A percentile compares a stretch with the other conserved stretches of the same genome.
These are phyloP conservation scores for Acorus gramineus DNA, from an alignment of 106 monocot genomes.

Conservation along the genomic window DNA sequence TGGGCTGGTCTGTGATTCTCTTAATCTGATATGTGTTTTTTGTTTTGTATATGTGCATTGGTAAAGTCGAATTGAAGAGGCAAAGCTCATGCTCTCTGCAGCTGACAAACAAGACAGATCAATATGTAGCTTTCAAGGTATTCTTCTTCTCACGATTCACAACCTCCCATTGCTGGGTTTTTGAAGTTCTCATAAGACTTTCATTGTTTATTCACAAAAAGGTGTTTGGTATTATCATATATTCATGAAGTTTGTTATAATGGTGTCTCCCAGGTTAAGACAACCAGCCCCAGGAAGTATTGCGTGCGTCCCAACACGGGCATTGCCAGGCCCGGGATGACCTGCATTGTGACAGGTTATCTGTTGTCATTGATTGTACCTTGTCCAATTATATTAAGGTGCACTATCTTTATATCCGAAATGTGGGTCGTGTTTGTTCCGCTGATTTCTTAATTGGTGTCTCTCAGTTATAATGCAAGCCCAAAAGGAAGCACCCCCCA, in stretches of 20 bases:
- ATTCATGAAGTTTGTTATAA: neutral
- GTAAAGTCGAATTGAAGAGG: slow-evolving; percentile 35
- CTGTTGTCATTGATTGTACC: neutral
- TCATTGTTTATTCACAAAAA: no score
- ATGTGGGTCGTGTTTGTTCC: no score
- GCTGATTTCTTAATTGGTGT: neutral
- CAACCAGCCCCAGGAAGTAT: slow-evolving; percentile 89
- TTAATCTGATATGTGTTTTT: neutral
- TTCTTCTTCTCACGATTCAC: neutral
- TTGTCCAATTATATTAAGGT: neutral
- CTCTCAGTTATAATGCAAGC: slow-evolving; percentile 94
- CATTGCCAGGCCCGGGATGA: slow-evolving; percentile 51
- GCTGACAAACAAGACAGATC: slow-evolving; percentile 41
- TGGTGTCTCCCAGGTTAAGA: slow-evolving; percentile 57
- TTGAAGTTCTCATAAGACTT: no score
- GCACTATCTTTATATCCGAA: no score
- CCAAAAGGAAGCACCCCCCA: slow-evolving; percentile 74
- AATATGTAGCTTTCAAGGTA: slow-evolving; percentile 46
- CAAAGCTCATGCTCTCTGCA: slow-evolving; percentile 42
- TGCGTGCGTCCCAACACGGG: slow-evolving; percentile 85
- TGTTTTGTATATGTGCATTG: neutral
- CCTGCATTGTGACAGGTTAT: slow-evolving; percentile 70
- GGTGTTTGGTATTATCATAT: no score
- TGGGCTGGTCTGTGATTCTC: neutral
- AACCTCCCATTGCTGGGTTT: neutral